A percentile compares a stretch with the other conserved stretches of the same genome.
Evolutionary conservation across 179 eudicot genomes (phyloP).

Genomic region (Heliamphora pulchella): DNA sequence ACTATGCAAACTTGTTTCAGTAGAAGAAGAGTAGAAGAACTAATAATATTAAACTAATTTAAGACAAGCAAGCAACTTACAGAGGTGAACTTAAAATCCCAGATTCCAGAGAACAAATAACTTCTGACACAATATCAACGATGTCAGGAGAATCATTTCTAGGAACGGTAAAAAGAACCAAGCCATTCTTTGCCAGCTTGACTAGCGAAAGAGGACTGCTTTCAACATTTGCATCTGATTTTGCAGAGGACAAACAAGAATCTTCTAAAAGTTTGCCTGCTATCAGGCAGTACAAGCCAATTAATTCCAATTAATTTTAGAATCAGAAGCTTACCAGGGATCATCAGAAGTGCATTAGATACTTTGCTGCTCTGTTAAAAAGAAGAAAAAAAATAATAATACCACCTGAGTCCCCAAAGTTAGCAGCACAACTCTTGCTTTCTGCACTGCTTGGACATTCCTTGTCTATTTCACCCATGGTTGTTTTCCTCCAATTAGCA

Average conservation of each 20-base stretch:
- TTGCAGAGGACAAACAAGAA: constrained; percentile 29
- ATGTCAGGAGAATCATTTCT: constrained; percentile 35
- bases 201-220: constrained; percentile 46
- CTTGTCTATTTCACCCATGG: constrained; percentile 25
- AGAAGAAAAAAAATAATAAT: not conserved
- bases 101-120: constrained; percentile 44
- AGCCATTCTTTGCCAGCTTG: constrained; percentile 69
- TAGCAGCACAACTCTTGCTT: constrained; percentile 20
- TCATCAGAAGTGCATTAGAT: not conserved
- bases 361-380: not conserved
- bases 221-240: constrained; percentile 19
- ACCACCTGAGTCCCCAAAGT: constrained; percentile 12
- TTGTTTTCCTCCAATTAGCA: constrained; percentile 49
- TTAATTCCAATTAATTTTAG: not conserved
- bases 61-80: constrained; percentile 36
- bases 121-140: constrained; percentile 36
- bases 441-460: constrained; percentile 19
- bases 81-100: constrained; percentile 55
- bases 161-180: constrained; percentile 54
- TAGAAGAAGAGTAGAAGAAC: not conserved
- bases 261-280: constrained; percentile 30
- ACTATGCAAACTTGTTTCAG: not conserved
- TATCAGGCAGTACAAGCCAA: constrained; percentile 14
- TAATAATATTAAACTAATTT: not conserved
- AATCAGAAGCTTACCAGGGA: not conserved